Evolutionary conservation across 1,284 basidiomycete genomes (phyloP), one percentile per base, ranked within the genome.

Genomic region (Amylostereum areolatum): DNA sequence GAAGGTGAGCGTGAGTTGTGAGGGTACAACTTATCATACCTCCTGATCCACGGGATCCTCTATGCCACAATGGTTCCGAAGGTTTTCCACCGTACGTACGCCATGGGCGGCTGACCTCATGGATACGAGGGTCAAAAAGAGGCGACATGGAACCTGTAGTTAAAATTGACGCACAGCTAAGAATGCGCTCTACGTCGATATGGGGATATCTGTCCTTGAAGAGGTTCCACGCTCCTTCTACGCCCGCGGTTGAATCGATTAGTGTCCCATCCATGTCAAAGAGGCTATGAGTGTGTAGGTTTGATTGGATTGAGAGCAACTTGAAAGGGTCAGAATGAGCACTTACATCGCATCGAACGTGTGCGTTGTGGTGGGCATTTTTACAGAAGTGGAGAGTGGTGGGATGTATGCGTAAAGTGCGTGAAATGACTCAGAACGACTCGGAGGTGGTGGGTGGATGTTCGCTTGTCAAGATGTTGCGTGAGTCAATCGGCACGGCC

Each of bases 191-290:
- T 12, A 88, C 74, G 57, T 88, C 75, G 49, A 89, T 74, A 32
- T 64, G 64, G 4, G 83, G 80, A 59, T 89, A 89, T 46, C 70
- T 72, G 59, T 81, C 62, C 47, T 73, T 72, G 64, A 89, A 89
- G 3, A 69, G 61, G 47, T 81, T 68, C 88, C 88, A 89, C 43
- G 88, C 86, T 43, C 83, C 85, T n/a, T 78, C 68, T 34, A 89
- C 83, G 42, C 84, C 85, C 32, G 76, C 75, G 12, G 83, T 86
- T 31, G 83, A 86, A 63, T 89, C 82, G 47, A 89, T 74, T 47
- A 89, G 69, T 32, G 87, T 90, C 50, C 85, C 85, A 62, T 87
- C 86, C 85, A 88, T 89, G 62, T 89, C 85, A 60, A 86, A 86
- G 11, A 87, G 69, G 53, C 85, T 86, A 53, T 9, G 41, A 31